phyloP scores from a whole-genome alignment of 2,329 filamentous ascomycete species.

The Sclerotinia spermophila region DNA sequence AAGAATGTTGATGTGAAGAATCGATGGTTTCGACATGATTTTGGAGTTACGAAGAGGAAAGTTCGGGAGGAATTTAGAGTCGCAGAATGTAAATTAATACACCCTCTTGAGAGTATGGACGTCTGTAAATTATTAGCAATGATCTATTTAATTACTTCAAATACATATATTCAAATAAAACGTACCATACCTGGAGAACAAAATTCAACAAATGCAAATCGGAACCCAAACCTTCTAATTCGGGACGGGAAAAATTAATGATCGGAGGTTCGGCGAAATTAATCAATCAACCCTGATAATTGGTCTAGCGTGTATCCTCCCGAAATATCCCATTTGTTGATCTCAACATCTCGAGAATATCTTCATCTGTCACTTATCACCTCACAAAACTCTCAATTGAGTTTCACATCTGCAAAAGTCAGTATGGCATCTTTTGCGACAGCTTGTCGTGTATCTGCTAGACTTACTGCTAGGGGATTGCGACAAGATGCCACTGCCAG shows the following conservation, averaged over 20 bases:
- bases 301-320: conserved; percentile 16
- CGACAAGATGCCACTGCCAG: conserved; percentile 52
- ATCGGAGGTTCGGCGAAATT: conserved; percentile 28
- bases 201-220: neutral
- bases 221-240: neutral
- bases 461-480: conserved; percentile 53
- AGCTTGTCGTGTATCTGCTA: conserved; percentile 60
- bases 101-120: conserved; percentile 40
- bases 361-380: conserved; percentile 22
- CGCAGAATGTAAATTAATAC: conserved; percentile 28
- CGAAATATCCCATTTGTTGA: conserved; percentile 25
- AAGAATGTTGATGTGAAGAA: conserved; percentile 27
- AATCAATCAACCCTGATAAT: neutral
- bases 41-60: conserved; percentile 21
- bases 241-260: conserved; percentile 21
- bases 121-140: conserved; percentile 31
- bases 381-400: conserved; percentile 33
- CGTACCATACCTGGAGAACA: conserved; percentile 21
- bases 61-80: conserved; percentile 20
- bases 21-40: conserved; percentile 22
- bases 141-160: neutral
- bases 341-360: conserved; percentile 23
- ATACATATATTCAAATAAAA: neutral
- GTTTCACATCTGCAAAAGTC: conserved; percentile 29
- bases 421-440: conserved; percentile 65